These are phyloP conservation scores for Ramichloridium luteum DNA, from an alignment of 2,329 filamentous ascomycete species.

Conservation along the genomic window DNA sequence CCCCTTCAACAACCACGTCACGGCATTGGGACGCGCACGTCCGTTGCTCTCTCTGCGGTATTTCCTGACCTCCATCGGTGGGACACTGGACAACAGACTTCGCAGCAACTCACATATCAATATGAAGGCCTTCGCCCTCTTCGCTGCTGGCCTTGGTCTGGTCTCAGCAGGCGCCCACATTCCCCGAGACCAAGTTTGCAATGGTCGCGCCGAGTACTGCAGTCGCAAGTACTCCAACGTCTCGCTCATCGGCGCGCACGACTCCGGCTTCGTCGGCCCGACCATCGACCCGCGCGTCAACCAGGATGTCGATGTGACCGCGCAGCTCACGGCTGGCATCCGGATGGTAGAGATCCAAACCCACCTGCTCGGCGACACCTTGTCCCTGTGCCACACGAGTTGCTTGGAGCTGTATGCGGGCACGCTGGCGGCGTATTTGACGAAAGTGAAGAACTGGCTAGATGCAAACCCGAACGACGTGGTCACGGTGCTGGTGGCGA, in stretches of 20 bases:
- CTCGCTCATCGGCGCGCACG: conserved; percentile 52
- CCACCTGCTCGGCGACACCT: conserved; percentile 36
- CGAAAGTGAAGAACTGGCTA: conserved; percentile 48
- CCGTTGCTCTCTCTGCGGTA: too few relatives aligned
- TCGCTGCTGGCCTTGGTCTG: background rate
- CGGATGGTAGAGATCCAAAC: conserved; percentile 54
- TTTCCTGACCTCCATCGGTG: too few relatives aligned
- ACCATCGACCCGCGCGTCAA: conserved; percentile 34
- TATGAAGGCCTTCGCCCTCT: background rate
- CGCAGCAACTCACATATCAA: too few relatives aligned
- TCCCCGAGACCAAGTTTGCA: conserved; percentile 33
- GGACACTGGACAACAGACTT: too few relatives aligned
- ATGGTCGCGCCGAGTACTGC: conserved; percentile 47
- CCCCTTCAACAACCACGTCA: too few relatives aligned
- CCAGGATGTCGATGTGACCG: conserved; percentile 46
- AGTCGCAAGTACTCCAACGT: conserved; percentile 46
- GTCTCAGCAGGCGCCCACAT: background rate
- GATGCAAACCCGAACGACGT: conserved; percentile 65
- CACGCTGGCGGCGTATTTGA: conserved; percentile 42
- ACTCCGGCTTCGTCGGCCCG: conserved; percentile 51
- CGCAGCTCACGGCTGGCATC: conserved; percentile 49
- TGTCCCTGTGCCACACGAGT: conserved; percentile 53
- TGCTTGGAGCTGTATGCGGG: conserved; percentile 45
- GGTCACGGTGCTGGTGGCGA: conserved; percentile 73
- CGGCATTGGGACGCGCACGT: too few relatives aligned